Conservation (phyloP, 345 rosid genomes). For the Brassica napus region DNA sequence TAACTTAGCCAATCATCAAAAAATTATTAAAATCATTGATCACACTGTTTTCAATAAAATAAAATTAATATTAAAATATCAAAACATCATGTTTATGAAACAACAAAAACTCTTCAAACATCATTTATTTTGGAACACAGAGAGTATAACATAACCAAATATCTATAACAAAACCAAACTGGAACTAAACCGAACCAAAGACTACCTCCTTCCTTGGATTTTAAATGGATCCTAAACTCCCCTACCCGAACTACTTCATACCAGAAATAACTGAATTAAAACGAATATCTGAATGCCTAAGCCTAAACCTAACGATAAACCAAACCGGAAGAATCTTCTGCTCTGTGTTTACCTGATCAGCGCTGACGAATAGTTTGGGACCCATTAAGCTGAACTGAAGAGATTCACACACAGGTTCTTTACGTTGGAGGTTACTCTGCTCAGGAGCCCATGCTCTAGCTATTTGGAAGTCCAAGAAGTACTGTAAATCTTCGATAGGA, state of each 20-base stretch:
- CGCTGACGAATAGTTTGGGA: slow-evolving; percentile 92
- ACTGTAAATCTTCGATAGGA: slow-evolving; percentile 92
- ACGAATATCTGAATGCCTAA: not conserved
- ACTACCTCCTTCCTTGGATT: too few species aligned
- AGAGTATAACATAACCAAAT: too few species aligned
- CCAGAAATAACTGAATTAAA: not conserved
- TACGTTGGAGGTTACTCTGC: slow-evolving; percentile 80
- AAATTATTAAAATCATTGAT: too few species aligned
- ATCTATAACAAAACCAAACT: too few species aligned
- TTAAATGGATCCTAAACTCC: not conserved
- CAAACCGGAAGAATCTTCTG: not conserved
- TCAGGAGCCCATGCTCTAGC: slow-evolving; percentile 93
- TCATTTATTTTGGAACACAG: too few species aligned
- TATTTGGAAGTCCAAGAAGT: slow-evolving; percentile 92
- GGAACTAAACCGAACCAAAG: too few species aligned
- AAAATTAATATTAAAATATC: too few species aligned
- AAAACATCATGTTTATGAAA: too few species aligned
- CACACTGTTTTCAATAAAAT: too few species aligned
- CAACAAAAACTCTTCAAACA: too few species aligned
- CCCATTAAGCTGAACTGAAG: slow-evolving; percentile 99
- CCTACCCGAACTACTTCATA: not conserved
- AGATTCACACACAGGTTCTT: slow-evolving; percentile 84
- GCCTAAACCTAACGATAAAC: not conserved
- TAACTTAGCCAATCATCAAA: too few species aligned
- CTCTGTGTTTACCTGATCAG: slow-evolving; percentile 72